A percentile compares a stretch with the other conserved stretches of the same genome.
Evolutionary conservation across 768 basidiomycete genomes (phyloP).

Genomic region (Lactarius deliciosus): DNA sequence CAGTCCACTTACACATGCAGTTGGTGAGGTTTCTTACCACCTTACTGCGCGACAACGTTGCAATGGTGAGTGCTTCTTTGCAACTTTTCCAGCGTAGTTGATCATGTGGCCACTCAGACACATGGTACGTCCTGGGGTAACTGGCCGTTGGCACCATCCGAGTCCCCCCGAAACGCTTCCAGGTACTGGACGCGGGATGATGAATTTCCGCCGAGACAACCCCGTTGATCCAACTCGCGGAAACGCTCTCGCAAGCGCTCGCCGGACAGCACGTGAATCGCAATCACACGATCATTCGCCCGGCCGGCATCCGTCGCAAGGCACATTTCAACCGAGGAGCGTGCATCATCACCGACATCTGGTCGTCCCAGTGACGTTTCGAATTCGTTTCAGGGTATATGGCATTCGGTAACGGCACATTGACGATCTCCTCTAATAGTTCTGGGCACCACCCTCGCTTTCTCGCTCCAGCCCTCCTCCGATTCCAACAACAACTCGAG

Average conservation of each 20-base stretch:
- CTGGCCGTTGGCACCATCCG: background rate
- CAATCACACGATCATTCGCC: background rate
- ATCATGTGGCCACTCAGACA: background rate
- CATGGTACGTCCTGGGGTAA: conserved; percentile 1
- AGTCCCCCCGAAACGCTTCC: background rate
- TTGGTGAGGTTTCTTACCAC: background rate
- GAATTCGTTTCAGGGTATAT: background rate
- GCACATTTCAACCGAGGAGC: background rate
- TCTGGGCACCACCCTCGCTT: background rate
- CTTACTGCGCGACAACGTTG: background rate
- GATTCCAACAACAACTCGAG: background rate
- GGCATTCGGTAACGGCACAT: background rate
- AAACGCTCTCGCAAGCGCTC: background rate
- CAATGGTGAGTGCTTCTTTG: conserved; percentile 11
- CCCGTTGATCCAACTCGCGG: background rate
- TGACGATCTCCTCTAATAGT: background rate
- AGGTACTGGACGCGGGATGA: background rate
- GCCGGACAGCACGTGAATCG: background rate
- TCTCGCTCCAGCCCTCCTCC: background rate
- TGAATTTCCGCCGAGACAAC: background rate
- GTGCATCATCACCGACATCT: background rate
- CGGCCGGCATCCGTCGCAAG: background rate
- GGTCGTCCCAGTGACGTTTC: background rate
- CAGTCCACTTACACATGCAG: background rate
- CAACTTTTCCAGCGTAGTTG: background rate